A percentile compares a stretch with the other conserved stretches of the same genome.
These are phyloP conservation scores for Aspergillus fumigatiaffinis DNA, from an alignment of 2,329 filamentous ascomycete genomes.

Conservation along the genomic window DNA sequence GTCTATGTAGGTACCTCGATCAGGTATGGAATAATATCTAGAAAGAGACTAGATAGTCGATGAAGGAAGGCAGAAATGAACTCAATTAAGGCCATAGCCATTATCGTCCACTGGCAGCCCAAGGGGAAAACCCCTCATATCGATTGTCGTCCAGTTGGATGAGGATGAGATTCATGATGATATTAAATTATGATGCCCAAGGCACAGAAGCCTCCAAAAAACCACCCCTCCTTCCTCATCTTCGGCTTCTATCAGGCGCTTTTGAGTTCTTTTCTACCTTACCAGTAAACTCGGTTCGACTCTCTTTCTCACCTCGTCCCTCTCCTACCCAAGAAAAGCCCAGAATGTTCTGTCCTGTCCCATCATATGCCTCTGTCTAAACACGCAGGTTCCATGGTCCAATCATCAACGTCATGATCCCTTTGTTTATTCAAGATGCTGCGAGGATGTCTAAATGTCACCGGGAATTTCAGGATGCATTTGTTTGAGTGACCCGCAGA, in stretches of 20 bases:
- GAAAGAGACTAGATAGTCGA: not conserved
- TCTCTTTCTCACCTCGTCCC: not conserved
- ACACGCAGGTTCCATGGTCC: slow-evolving; percentile 8
- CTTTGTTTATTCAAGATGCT: slow-evolving; percentile 8
- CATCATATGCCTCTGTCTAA: slow-evolving; percentile 6
- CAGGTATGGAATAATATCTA: not conserved
- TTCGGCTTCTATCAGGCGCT: not conserved
- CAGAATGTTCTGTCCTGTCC: slow-evolving; percentile 14
- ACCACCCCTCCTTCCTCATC: not conserved
- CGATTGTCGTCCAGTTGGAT: not conserved
- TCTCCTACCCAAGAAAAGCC: slow-evolving; percentile 8
- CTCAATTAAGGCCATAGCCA: not conserved
- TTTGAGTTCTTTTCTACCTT: not conserved
- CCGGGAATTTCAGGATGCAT: slow-evolving; percentile 12
- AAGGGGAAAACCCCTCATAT: not conserved
- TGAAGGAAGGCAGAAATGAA: not conserved
- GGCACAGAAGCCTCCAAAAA: not conserved
- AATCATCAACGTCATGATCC: slow-evolving; percentile 13
- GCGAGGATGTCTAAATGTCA: slow-evolving; percentile 10
- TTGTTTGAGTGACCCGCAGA: slow-evolving; percentile 3
- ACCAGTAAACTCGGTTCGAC: not conserved
- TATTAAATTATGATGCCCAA: not conserved
- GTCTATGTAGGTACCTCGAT: not conserved
- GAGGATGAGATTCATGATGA: not conserved
- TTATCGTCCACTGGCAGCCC: not conserved